These are phyloP conservation scores for Thalassiosira profunda DNA, from an alignment of 108 stramenopile species.

Conservation along the genomic window DNA sequence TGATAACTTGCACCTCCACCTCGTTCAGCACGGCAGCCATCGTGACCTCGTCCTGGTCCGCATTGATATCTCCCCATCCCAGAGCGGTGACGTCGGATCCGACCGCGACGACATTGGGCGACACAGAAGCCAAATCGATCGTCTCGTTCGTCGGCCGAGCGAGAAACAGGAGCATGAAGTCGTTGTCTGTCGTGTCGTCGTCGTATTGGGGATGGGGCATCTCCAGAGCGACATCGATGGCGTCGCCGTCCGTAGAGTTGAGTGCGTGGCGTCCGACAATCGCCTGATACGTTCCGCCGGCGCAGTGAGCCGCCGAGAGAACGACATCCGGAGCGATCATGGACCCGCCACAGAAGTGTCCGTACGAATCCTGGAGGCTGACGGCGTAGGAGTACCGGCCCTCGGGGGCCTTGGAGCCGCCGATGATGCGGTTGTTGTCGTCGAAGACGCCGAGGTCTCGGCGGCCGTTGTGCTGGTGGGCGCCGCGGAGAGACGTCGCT, in stretches of 20 bases:
- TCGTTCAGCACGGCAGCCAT: constrained; percentile 8
- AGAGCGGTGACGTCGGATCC: constrained; percentile 47
- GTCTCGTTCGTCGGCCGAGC: background rate
- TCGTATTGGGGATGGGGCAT: constrained; percentile 21
- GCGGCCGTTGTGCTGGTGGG: background rate
- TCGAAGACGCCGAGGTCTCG: background rate
- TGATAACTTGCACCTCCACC: constrained; percentile 16
- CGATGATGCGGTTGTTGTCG: constrained; percentile 31
- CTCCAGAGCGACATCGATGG: constrained; percentile 1
- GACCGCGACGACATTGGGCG: constrained; percentile 16
- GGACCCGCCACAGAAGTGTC: constrained; percentile 29
- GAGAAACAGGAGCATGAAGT: constrained; percentile 30
- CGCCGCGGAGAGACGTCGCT: too few relatives aligned
- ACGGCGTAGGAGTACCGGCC: constrained; percentile 28
- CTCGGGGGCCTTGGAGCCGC: constrained; percentile 18
- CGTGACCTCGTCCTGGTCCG: background rate
- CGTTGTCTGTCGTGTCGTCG: background rate
- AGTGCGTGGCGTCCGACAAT: constrained; percentile 25
- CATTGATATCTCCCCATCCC: constrained; percentile 49
- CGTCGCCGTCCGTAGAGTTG: constrained; percentile 13
- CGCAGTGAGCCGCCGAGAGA: constrained; percentile 31
- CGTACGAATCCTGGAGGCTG: constrained; percentile 11
- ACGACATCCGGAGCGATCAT: constrained; percentile 30
- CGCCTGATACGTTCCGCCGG: background rate
- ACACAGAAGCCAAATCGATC: too few relatives aligned